phyloP scores from a whole-genome alignment of 345 rosid genomes.

The Firmiana major region DNA sequence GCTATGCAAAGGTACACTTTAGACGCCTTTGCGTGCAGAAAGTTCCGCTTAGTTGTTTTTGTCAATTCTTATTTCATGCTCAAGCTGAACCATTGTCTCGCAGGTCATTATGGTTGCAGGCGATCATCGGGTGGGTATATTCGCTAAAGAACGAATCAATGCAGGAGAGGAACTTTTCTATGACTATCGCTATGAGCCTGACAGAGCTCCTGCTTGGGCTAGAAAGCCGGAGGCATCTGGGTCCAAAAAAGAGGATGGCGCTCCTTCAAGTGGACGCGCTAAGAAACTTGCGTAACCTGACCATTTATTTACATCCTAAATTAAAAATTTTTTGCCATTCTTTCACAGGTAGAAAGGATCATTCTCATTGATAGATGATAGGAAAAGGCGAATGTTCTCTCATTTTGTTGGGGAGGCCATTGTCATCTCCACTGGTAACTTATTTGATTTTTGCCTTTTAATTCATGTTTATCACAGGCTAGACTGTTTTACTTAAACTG shows the following conservation, averaged over 20 bases:
- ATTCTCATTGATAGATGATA: slow-evolving; percentile 26
- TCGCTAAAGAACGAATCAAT: slow-evolving; percentile 86
- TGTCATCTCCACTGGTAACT: slow-evolving; percentile 34
- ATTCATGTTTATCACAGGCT: slow-evolving; percentile 16
- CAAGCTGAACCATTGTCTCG: slow-evolving; percentile 9
- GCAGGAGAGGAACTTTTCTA: slow-evolving; percentile 94
- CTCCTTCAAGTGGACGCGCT: slow-evolving; percentile 82
- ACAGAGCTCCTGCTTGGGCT: slow-evolving; percentile 99
- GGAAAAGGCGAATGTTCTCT: slow-evolving; percentile 16
- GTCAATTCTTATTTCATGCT: background rate
- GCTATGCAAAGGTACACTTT: slow-evolving; percentile 82
- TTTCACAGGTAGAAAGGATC: slow-evolving; percentile 38
- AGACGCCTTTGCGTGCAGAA: background rate
- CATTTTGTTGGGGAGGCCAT: slow-evolving; percentile 35
- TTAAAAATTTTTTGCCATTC: slow-evolving; percentile 26
- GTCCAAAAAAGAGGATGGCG: slow-evolving; percentile 74
- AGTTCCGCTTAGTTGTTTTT: background rate
- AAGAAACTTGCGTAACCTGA: slow-evolving; percentile 80
- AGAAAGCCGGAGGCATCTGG: slow-evolving; percentile 89
- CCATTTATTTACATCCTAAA: slow-evolving; percentile 18
- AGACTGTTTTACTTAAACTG: background rate
- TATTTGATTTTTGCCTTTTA: slow-evolving; percentile 15
- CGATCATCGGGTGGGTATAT: slow-evolving; percentile 94
- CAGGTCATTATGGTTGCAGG: slow-evolving; percentile 98
- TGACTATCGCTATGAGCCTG: slow-evolving; percentile 94